Conservation (phyloP, 352 stramenopile genomes). For the Pythium brachiatum region DNA sequence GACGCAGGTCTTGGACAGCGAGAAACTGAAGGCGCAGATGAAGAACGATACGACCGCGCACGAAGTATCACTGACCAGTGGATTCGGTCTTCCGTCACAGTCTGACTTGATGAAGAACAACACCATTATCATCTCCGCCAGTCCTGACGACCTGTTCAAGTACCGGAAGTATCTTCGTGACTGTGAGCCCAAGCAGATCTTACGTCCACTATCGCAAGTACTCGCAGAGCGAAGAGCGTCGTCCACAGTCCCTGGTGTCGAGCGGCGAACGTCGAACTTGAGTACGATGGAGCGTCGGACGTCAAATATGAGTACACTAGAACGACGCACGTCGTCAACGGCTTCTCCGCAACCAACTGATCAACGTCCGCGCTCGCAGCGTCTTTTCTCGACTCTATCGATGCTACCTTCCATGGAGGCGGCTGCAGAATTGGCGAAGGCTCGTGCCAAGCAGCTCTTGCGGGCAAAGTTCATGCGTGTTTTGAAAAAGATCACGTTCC, state of each 20-base stretch:
- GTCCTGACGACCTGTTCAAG: constrained; percentile 11
- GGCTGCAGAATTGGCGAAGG: constrained; percentile 13
- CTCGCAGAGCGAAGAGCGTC: constrained; percentile 13
- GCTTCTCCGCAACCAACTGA: neutral
- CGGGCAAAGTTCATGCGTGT: constrained; percentile 32
- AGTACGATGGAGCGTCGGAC: constrained; percentile 7
- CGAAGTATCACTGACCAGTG: neutral
- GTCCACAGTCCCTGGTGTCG: neutral
- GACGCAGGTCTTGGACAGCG: constrained; percentile 28
- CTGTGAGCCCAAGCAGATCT: constrained; percentile 15
- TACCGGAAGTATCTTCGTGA: constrained; percentile 14
- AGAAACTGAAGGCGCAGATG: constrained; percentile 23
- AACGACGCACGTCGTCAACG: neutral
- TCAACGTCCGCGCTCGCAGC: neutral
- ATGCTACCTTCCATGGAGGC: constrained; percentile 5
- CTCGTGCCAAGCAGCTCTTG: constrained; percentile 5
- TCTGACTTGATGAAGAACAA: neutral
- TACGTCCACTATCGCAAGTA: constrained; percentile 6
- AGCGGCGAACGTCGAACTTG: neutral
- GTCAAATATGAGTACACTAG: neutral
- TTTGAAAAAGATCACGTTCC: constrained; percentile 45
- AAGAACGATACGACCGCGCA: constrained; percentile 10
- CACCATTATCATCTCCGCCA: neutral
- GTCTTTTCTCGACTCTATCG: constrained; percentile 11
- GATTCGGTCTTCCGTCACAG: neutral